A percentile compares a stretch with the other conserved stretches of the same genome.
Evolutionary conservation across 1,139 yeast species (phyloP).

Genomic region (Ashbya aceris): DNA sequence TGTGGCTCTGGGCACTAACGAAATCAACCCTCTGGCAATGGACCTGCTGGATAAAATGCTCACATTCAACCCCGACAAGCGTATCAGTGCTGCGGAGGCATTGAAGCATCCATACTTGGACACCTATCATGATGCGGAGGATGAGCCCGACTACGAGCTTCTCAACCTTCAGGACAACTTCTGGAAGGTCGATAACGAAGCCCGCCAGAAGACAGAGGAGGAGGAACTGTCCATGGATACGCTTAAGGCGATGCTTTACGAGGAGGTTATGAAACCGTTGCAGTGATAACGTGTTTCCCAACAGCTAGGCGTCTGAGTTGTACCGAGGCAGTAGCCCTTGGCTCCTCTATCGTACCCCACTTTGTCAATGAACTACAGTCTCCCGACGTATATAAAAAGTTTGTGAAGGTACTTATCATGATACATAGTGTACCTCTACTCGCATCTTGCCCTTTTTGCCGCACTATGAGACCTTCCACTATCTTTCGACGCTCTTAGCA

Average conservation of each 20-base stretch:
- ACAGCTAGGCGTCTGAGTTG: no score
- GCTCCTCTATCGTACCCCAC: no score
- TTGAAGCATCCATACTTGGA: conserved; percentile 56
- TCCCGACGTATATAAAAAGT: no score
- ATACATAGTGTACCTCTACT: no score
- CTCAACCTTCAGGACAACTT: conserved; percentile 46
- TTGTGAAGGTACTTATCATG: no score
- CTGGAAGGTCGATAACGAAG: conserved; percentile 54
- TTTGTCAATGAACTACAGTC: no score
- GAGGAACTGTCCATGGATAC: conserved; percentile 25
- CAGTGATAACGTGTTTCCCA: conserved; percentile 2
- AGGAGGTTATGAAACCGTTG: conserved; percentile 41
- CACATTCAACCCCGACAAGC: conserved; percentile 53
- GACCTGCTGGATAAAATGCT: conserved; percentile 53
- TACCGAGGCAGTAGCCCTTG: no score
- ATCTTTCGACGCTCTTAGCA: no score
- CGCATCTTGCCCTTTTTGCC: no score
- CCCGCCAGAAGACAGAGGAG: conserved; percentile 31
- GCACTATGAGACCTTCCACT: no score
- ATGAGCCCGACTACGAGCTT: conserved; percentile 53
- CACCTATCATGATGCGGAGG: conserved; percentile 61
- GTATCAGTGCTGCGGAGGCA: conserved; percentile 60
- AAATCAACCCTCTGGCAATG: conserved; percentile 48
- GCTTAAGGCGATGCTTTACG: conserved; percentile 44
- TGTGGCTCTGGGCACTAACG: conserved; percentile 33